Evolutionary conservation across 148 eudicot genomes (phyloP).

Genomic region (Selenicereus undatus): DNA sequence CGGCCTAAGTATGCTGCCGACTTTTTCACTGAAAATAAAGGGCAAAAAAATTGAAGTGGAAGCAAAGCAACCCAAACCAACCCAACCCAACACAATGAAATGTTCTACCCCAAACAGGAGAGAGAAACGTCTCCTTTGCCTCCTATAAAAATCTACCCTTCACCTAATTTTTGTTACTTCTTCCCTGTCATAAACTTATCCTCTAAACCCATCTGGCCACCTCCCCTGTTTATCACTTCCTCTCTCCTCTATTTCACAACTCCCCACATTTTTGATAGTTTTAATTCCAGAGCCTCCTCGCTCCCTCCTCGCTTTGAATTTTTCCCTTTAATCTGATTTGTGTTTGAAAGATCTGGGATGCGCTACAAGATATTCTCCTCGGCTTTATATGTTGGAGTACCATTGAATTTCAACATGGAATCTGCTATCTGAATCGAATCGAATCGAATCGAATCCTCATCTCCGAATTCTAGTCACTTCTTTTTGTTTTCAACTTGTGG

Average conservation of each 20-base stretch:
- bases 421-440: conserved; percentile 27
- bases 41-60: not conserved
- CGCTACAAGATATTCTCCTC: conserved; percentile 17
- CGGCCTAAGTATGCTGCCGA: not conserved
- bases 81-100: not conserved
- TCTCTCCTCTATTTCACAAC: not conserved
- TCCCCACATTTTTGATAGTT: not conserved
- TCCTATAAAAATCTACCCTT: not conserved
- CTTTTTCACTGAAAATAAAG: not conserved
- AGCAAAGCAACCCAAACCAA: not conserved
- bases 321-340: not conserved
- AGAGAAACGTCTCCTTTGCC: not conserved
- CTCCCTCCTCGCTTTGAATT: not conserved
- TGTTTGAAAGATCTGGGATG: conserved; percentile 16
- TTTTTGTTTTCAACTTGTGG: not conserved
- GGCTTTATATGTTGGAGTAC: not conserved
- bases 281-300: not conserved
- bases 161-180: not conserved
- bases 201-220: no score
- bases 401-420: conserved; percentile 25
- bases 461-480: not conserved
- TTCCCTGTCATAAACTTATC: not conserved
- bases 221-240: no score
- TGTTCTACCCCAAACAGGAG: not conserved
- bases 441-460: conserved; percentile 17